Conservation (phyloP, 768 basidiomycete genomes). For the Mycena albidolilacea region DNA sequence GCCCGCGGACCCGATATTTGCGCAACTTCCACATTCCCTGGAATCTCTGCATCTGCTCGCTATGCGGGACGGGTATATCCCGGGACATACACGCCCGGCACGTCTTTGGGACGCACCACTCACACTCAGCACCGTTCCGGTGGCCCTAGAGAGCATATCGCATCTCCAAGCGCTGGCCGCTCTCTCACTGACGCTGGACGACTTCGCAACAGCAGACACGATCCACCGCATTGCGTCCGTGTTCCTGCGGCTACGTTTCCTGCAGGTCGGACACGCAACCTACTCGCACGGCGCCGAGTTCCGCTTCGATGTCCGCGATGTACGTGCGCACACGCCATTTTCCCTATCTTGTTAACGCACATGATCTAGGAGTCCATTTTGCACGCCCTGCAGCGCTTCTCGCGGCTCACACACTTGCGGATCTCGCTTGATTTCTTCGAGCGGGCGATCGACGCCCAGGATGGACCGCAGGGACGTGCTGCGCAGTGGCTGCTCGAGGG, state of each 20-base stretch:
- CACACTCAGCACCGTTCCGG: slow-evolving; percentile 2
- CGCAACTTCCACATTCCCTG: slow-evolving; percentile 16
- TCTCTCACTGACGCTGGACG: slow-evolving; percentile 15
- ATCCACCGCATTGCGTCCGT: slow-evolving; percentile 16
- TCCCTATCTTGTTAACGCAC: background rate
- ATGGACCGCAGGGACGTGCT: background rate
- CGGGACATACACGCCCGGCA: background rate
- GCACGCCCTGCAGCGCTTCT: slow-evolving; percentile 17
- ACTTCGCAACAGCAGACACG: background rate
- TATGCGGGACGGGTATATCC: slow-evolving; percentile 5
- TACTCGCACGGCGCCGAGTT: background rate
- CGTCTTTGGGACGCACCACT: slow-evolving; percentile 4
- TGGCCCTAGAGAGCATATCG: slow-evolving; percentile 4
- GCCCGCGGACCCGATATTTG: slow-evolving; percentile 28
- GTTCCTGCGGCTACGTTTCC: background rate
- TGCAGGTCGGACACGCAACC: background rate
- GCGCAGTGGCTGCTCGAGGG: slow-evolving; percentile 18
- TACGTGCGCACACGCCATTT: background rate
- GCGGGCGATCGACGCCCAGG: background rate
- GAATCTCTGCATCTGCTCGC: slow-evolving; percentile 19
- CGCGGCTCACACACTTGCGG: slow-evolving; percentile 13
- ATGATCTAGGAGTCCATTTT: slow-evolving; percentile 12
- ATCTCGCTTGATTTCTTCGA: slow-evolving; percentile 19
- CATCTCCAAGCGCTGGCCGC: slow-evolving; percentile 8
- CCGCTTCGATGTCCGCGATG: slow-evolving; percentile 21